These are phyloP conservation scores for Solanum hybrid DNA, from an alignment of 305 asterid species.

Conservation along the genomic window DNA sequence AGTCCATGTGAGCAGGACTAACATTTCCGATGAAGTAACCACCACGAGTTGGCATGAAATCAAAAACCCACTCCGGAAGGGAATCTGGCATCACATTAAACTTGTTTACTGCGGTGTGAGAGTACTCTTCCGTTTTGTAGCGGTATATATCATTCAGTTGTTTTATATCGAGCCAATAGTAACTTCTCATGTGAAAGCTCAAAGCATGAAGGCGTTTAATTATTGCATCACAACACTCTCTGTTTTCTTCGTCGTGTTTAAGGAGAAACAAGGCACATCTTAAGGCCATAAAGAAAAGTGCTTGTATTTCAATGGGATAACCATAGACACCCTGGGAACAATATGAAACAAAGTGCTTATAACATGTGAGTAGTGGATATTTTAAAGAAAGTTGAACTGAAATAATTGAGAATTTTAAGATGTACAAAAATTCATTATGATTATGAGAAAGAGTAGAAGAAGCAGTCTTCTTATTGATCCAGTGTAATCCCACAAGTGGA, in stretches of 20 bases:
- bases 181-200: constrained; percentile 73
- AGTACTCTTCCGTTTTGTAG: constrained; percentile 77
- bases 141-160: constrained; percentile 74
- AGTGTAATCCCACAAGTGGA: background rate
- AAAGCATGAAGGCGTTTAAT: constrained; percentile 66
- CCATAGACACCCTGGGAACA: constrained; percentile 75
- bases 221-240: constrained; percentile 40
- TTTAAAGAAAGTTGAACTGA: background rate
- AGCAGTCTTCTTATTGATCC: background rate
- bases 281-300: constrained; percentile 73
- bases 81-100: constrained; percentile 87
- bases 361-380: background rate
- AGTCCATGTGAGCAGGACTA: constrained; percentile 81
- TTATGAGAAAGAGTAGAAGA: background rate
- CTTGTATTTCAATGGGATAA: constrained; percentile 82
- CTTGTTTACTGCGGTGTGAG: constrained; percentile 88
- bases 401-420: background rate
- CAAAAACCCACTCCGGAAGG: constrained; percentile 77
- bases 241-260: constrained; percentile 56
- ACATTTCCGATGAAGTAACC: constrained; percentile 83
- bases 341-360: background rate
- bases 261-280: constrained; percentile 60
- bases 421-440: background rate
- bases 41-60: constrained; percentile 75
- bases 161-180: constrained; percentile 75